These are phyloP conservation scores for Candida takata DNA, from an alignment of 805 yeast species.

Conservation along the genomic window DNA sequence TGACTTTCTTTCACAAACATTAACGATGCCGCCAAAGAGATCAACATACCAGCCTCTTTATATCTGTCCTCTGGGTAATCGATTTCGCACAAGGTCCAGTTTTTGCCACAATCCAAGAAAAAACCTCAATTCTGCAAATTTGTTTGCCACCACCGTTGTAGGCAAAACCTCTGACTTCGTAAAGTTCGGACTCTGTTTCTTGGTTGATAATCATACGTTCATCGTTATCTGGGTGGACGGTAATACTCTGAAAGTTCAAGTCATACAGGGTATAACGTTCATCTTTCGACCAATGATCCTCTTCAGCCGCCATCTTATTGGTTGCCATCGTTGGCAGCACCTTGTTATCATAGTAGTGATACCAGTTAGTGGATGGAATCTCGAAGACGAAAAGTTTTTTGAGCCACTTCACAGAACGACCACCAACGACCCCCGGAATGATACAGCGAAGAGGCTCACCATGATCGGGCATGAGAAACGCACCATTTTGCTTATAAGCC, in stretches of 20 bases:
- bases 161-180: slow-evolving; percentile 27
- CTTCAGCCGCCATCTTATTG: slow-evolving; percentile 27
- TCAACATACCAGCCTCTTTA: slow-evolving; percentile 26
- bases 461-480: slow-evolving; percentile 28
- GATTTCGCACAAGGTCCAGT: slow-evolving; percentile 25
- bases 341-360: slow-evolving; percentile 30
- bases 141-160: slow-evolving; percentile 32
- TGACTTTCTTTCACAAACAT: slow-evolving; percentile 28
- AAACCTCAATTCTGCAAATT: slow-evolving; percentile 28
- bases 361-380: slow-evolving; percentile 29
- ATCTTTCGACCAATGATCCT: slow-evolving; percentile 31
- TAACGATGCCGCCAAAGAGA: slow-evolving; percentile 28
- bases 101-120: slow-evolving; percentile 27
- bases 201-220: slow-evolving; percentile 14
- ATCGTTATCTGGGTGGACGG: slow-evolving; percentile 27
- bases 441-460: slow-evolving; percentile 30
- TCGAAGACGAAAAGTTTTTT: slow-evolving; percentile 25
- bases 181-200: slow-evolving; percentile 10
- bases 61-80: slow-evolving; percentile 29
- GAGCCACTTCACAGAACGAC: slow-evolving; percentile 33
- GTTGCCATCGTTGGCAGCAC: slow-evolving; percentile 31
- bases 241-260: slow-evolving; percentile 29
- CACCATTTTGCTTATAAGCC: slow-evolving; percentile 31
- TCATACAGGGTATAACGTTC: slow-evolving; percentile 31
- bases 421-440: slow-evolving; percentile 34